Conservation (phyloP, 805 yeast species). For the Candida vartiovaarae region DNA sequence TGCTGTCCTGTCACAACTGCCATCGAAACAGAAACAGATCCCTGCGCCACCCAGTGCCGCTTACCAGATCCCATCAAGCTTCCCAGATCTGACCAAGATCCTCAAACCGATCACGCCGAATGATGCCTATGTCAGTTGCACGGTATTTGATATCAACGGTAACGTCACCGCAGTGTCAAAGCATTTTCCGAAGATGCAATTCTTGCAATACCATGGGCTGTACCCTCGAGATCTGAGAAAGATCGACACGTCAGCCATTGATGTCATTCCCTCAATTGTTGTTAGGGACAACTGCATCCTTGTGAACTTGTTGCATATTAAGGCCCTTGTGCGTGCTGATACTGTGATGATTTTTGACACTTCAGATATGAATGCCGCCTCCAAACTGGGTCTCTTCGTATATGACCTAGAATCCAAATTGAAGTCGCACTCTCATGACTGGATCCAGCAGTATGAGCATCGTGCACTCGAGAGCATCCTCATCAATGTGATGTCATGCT, state of each 20-base stretch:
- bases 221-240: slow-evolving; percentile 85
- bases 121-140: slow-evolving; percentile 59
- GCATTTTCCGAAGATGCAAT: slow-evolving; percentile 69
- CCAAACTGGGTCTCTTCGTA: slow-evolving; percentile 67
- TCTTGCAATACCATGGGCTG: slow-evolving; percentile 64
- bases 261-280: slow-evolving; percentile 84
- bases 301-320: slow-evolving; percentile 77
- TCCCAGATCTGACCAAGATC: slow-evolving; percentile 15
- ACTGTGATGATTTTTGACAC: slow-evolving; percentile 79
- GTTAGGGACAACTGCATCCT: slow-evolving; percentile 73
- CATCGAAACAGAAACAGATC: neutral
- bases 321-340: slow-evolving; percentile 81
- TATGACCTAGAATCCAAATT: slow-evolving; percentile 78
- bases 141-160: slow-evolving; percentile 72
- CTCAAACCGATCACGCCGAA: slow-evolving; percentile 33
- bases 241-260: slow-evolving; percentile 65
- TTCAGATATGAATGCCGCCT: slow-evolving; percentile 45
- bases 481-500: slow-evolving; percentile 68
- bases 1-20: neutral
- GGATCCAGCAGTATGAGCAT: slow-evolving; percentile 62
- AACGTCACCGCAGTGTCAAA: slow-evolving; percentile 71
- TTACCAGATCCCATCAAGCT: slow-evolving; percentile 8
- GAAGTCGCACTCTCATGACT: slow-evolving; percentile 30
- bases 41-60: slow-evolving; percentile 5
- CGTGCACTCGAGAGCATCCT: slow-evolving; percentile 77